Conservation (phyloP, 805 yeast genomes). For the Pichia cephalocereana region DNA sequence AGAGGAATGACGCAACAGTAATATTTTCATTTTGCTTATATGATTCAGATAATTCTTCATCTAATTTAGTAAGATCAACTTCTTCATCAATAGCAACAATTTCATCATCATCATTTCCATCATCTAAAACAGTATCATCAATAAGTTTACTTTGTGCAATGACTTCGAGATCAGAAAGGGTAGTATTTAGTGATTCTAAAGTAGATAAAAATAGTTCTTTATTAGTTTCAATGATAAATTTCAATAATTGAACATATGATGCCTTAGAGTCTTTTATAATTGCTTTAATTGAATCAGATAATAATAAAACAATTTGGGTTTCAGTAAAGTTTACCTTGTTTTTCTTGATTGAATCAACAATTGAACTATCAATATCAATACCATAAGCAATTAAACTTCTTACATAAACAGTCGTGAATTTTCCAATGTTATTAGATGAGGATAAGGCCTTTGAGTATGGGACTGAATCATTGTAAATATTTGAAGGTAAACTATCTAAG, state of each 20-base stretch:
- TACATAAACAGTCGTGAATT: slow-evolving; percentile 23
- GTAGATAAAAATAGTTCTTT: slow-evolving; percentile 32
- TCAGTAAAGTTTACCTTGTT: slow-evolving; percentile 10
- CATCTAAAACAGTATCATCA: slow-evolving; percentile 8
- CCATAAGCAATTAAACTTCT: slow-evolving; percentile 17
- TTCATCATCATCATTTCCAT: slow-evolving; percentile 22
- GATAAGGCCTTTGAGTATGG: slow-evolving; percentile 13
- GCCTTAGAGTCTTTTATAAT: slow-evolving; percentile 10
- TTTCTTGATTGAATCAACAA: slow-evolving; percentile 8
- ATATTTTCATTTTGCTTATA: slow-evolving; percentile 9
- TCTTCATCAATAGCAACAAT: slow-evolving; percentile 21
- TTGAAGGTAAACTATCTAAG: slow-evolving; percentile 16
- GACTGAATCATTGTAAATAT: slow-evolving; percentile 14
- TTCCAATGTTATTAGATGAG: slow-evolving; percentile 13
- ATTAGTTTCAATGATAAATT: slow-evolving; percentile 28
- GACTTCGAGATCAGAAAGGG: slow-evolving; percentile 48
- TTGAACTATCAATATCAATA: slow-evolving; percentile 4
- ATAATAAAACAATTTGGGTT: slow-evolving; percentile 17
- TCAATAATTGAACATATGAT: slow-evolving; percentile 27
- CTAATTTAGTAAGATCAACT: slow-evolving; percentile 11
- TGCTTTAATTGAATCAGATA: slow-evolving; percentile 15
- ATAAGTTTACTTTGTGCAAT: slow-evolving; percentile 55
- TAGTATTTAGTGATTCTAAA: slow-evolving; percentile 27
- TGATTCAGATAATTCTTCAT: slow-evolving; percentile 14
- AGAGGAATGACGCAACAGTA: slow-evolving; percentile 28